Evolutionary conservation across 352 stramenopile species (phyloP).

Genomic region (Phytophthora pluvialis): DNA sequence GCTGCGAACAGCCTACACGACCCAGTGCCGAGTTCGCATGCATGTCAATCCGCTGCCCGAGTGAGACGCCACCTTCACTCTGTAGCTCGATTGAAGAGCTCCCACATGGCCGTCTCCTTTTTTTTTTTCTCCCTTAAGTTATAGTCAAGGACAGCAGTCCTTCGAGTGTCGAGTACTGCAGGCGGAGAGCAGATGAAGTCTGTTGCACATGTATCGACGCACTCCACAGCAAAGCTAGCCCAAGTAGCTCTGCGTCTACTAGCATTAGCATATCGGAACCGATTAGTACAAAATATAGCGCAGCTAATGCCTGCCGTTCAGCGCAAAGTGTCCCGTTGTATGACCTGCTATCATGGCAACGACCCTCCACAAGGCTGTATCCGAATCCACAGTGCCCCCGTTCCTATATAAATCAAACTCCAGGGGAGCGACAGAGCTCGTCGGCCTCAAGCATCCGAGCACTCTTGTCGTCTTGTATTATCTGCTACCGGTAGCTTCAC

Average conservation of each 20-base stretch:
- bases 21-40: conserved; percentile 84
- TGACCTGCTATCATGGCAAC: not conserved
- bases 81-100: conserved; percentile 34
- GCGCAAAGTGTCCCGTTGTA: not conserved
- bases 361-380: no score
- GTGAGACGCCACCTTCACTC: conserved; percentile 1
- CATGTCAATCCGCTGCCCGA: conserved; percentile 69
- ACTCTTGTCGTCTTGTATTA: conserved; percentile 25
- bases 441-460: not conserved
- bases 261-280: conserved; percentile 19
- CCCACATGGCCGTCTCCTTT: not conserved
- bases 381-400: not conserved
- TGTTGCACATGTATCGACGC: not conserved
- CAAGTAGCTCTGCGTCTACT: conserved; percentile 7
- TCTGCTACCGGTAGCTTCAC: not conserved
- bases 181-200: not conserved
- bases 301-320: conserved; percentile 7
- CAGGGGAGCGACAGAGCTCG: conserved; percentile 16
- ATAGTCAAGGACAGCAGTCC: conserved; percentile 23
- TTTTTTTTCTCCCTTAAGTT: conserved; percentile 41
- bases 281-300: conserved; percentile 25
- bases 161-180: not conserved
- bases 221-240: conserved; percentile 3
- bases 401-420: conserved; percentile 28
- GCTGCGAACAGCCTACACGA: conserved; percentile 83